A percentile compares a stretch with the other conserved stretches of the same genome.
These are phyloP conservation scores for Pestalotiopsis sp. DNA, from an alignment of 2,329 filamentous ascomycete species.

Conservation along the genomic window DNA sequence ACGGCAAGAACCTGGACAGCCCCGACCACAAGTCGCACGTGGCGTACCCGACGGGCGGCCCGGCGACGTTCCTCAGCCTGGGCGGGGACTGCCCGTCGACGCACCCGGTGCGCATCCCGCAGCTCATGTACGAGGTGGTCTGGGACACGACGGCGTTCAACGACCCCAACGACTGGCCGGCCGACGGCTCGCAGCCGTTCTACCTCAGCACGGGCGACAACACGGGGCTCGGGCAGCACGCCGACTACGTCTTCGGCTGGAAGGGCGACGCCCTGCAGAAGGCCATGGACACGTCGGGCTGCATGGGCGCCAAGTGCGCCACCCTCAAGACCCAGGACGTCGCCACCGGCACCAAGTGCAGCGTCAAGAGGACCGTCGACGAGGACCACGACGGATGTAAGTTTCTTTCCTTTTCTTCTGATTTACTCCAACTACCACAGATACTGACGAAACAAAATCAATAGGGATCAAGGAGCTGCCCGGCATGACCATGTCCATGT, in stretches of 20 bases:
- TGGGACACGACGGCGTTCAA: slow-evolving; percentile 42
- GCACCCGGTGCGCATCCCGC: slow-evolving; percentile 57
- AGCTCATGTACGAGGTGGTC: slow-evolving; percentile 64
- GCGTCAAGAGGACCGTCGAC: slow-evolving; percentile 18
- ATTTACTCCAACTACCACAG: background rate
- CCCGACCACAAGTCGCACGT: slow-evolving; percentile 53
- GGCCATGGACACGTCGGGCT: slow-evolving; percentile 33
- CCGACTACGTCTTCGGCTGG: slow-evolving; percentile 43
- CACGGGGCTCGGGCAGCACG: slow-evolving; percentile 39
- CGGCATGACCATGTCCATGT: background rate
- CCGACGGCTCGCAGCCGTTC: slow-evolving; percentile 34
- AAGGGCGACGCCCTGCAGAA: slow-evolving; percentile 37
- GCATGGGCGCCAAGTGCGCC: slow-evolving; percentile 34
- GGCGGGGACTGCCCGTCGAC: slow-evolving; percentile 47
- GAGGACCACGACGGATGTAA: slow-evolving; percentile 8
- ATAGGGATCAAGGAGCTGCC: slow-evolving; percentile 7
- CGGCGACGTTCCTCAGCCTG: slow-evolving; percentile 29
- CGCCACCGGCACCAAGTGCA: slow-evolving; percentile 29
- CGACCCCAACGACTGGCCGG: slow-evolving; percentile 28
- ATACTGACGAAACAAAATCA: background rate
- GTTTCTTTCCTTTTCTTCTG: background rate
- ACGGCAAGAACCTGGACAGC: slow-evolving; percentile 51
- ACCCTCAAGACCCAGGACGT: slow-evolving; percentile 32
- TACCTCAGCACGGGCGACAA: slow-evolving; percentile 31
- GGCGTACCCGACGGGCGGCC: slow-evolving; percentile 43